Percentiles rank a stretch among this genome's conserved stretches.
phyloP scores from a whole-genome alignment of 306 rosid genomes.

The Dicorynia guianensis region DNA sequence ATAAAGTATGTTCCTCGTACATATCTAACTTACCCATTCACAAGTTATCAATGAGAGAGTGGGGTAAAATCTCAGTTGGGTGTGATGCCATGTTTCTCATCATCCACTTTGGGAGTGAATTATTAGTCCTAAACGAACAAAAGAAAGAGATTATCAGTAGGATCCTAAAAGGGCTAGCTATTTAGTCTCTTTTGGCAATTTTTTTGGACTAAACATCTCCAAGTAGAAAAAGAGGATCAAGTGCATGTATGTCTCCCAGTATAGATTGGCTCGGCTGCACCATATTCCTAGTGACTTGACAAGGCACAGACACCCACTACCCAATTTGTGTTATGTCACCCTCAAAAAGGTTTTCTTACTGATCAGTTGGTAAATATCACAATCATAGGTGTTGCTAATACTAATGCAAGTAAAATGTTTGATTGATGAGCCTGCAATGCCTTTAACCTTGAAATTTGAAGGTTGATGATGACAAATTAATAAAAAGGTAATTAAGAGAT shows the following conservation, averaged over 20 bases:
- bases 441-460: constrained; percentile 37
- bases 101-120: constrained; percentile 42
- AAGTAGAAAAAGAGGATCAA: constrained; percentile 17
- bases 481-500: background rate
- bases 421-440: constrained; percentile 14
- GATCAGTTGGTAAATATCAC: constrained; percentile 46
- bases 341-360: constrained; percentile 35
- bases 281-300: constrained; percentile 39
- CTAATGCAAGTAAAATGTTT: background rate
- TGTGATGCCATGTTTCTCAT: constrained; percentile 46
- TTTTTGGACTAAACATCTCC: constrained; percentile 16
- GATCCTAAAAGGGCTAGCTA: constrained; percentile 20
- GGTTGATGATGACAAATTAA: background rate
- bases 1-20: background rate
- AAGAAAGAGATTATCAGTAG: constrained; percentile 34
- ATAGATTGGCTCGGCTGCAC: constrained; percentile 55
- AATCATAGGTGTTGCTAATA: constrained; percentile 36
- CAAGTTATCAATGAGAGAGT: constrained; percentile 14
- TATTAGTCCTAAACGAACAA: background rate
- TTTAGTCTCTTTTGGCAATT: constrained; percentile 39
- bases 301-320: constrained; percentile 42
- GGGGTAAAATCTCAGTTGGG: constrained; percentile 13
- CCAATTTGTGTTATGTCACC: constrained; percentile 42
- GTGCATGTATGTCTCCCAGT: constrained; percentile 36
- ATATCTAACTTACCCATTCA: background rate